These are phyloP conservation scores for Candida gorgasii DNA, from an alignment of 805 yeast genomes.

Conservation along the genomic window DNA sequence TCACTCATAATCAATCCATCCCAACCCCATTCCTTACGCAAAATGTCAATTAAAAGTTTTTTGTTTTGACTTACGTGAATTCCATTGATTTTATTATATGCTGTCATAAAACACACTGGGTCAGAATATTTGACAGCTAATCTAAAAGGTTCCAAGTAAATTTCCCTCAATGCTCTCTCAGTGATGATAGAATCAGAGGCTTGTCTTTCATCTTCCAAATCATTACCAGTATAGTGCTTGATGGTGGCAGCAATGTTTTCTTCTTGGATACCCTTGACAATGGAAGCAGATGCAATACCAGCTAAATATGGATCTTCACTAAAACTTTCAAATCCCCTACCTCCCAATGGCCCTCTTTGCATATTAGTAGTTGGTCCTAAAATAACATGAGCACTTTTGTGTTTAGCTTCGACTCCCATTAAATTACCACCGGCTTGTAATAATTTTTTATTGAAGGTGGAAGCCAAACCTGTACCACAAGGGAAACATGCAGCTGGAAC, in stretches of 20 bases:
- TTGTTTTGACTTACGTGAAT: slow-evolving; percentile 51
- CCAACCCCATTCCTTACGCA: slow-evolving; percentile 59
- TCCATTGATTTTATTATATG: slow-evolving; percentile 65
- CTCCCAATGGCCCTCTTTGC: slow-evolving; percentile 61
- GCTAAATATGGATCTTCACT: slow-evolving; percentile 58
- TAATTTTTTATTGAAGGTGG: slow-evolving; percentile 55
- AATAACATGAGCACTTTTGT: slow-evolving; percentile 48
- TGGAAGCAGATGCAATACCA: slow-evolving; percentile 47
- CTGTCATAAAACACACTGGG: slow-evolving; percentile 61
- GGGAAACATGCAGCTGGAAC: slow-evolving; percentile 61
- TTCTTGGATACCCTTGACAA: slow-evolving; percentile 57
- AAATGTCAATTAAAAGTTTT: slow-evolving; percentile 43
- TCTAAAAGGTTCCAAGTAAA: slow-evolving; percentile 64
- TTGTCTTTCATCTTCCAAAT: slow-evolving; percentile 57
- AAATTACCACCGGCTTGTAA: slow-evolving; percentile 49
- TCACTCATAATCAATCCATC: slow-evolving; percentile 61
- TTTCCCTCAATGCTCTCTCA: slow-evolving; percentile 64
- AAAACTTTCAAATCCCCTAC: slow-evolving; percentile 63
- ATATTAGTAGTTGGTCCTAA: slow-evolving; percentile 49
- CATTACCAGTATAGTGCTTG: slow-evolving; percentile 66
- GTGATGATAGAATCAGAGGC: slow-evolving; percentile 50
- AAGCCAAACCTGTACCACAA: slow-evolving; percentile 59
- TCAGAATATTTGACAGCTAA: slow-evolving; percentile 52
- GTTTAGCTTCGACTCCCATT: slow-evolving; percentile 55
- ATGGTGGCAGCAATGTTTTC: slow-evolving; percentile 54